Evolutionary conservation across 306 rosid genomes (phyloP).

Genomic region (Arachis hypogaea): DNA sequence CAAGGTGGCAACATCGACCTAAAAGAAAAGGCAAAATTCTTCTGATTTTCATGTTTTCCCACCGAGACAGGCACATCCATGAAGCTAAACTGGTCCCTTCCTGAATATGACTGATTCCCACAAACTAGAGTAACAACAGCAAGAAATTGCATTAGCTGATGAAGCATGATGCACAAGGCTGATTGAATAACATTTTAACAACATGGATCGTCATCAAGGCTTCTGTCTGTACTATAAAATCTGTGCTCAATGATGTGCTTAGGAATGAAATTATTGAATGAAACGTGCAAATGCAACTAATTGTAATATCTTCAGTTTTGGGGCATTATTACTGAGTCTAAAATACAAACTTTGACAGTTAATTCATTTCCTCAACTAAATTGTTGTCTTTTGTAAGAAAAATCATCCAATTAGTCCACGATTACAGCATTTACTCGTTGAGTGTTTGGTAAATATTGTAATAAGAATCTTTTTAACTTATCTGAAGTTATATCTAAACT

Average conservation of each 20-base stretch:
- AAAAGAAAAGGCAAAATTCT: conserved; percentile 28
- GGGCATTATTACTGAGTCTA: conserved; percentile 2
- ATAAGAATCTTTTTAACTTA: too few relatives aligned
- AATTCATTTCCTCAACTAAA: neutral
- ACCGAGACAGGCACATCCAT: conserved; percentile 25
- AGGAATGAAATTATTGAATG: neutral
- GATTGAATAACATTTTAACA: neutral
- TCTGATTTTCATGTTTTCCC: neutral
- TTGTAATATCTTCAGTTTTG: neutral
- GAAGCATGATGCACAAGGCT: neutral
- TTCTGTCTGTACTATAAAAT: conserved; percentile 16
- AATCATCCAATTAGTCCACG: too few relatives aligned
- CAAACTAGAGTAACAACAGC: conserved; percentile 12
- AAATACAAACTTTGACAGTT: conserved; percentile 2
- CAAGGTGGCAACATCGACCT: conserved; percentile 45
- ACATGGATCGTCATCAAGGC: conserved; percentile 16
- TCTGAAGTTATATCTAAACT: too few relatives aligned
- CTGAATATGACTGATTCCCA: conserved; percentile 11
- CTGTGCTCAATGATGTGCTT: conserved; percentile 5
- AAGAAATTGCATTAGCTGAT: neutral
- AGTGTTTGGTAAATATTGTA: too few relatives aligned
- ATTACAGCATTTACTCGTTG: too few relatives aligned
- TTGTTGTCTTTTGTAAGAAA: too few relatives aligned
- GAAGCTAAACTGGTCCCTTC: neutral
- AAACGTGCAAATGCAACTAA: neutral